Base-by-base conservation (phyloP, 2,329 filamentous ascomycete species). In the Fusarium citri region DNA sequence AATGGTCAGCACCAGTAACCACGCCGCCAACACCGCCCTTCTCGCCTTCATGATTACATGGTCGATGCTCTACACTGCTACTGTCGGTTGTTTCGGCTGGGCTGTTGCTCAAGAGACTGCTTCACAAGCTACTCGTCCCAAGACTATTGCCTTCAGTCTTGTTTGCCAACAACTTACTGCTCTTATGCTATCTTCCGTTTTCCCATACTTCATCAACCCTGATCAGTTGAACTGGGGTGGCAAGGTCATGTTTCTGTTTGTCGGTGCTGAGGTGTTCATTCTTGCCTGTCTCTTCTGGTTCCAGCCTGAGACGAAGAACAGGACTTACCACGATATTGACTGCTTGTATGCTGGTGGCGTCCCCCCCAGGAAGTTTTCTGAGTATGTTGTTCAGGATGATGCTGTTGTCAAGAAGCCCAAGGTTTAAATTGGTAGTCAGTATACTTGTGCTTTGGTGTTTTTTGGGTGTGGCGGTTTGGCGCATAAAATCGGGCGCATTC, bases 281-380 rank as follows among this genome's bases (percentile, higher is more conserved):
- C 72, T 80, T 8, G 65, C 55, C 2, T 62, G 49, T 1, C 62
- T 80, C 5, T 80, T 75, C 30, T 78, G 78, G 68, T 74, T 79
- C 59, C 79, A 80, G 63, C 78, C 79, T 6, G 78, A 80, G 74
- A 80, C 78, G 1, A 80, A 80, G 76, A 80, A 80, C 69, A 73
- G 78, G 23, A 79, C 76, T 2, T 78, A 79, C 16, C 68, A 76
- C 11, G 78, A 80, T 6, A 78, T 80, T 22, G 78, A 80, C 22
- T 67, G 64, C 23, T 31, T 77, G 43, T 77, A 77, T 49, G 69
- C 73, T 1, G 51, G 73, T 20, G 62, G 66, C 10, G 61, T 76
- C 7, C 74, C 72, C 9, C 63, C 72, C 0, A 65, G 74, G n/a
- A 76, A 75, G 51, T 76, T 76, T 22, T 62, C 26, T 4, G 42